Conservation (phyloP, 257 asterid species). For the Lavandula angustifolia region DNA sequence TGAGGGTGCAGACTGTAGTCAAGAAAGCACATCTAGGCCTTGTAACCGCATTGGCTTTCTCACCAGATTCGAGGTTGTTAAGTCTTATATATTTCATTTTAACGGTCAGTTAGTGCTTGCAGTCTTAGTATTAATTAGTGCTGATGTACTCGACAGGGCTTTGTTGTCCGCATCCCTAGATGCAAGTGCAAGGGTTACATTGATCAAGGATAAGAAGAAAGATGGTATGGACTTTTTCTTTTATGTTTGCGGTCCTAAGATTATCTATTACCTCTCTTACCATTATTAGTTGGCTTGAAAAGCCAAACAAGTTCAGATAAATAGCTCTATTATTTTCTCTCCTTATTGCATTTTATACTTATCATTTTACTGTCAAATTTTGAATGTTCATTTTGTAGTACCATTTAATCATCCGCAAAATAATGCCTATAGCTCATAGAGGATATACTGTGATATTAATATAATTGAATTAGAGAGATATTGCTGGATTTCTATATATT, state of each 20-base stretch:
- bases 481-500: not conserved
- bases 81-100: constrained; percentile 1
- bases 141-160: constrained; percentile 51
- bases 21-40: constrained; percentile 93
- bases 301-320: not conserved
- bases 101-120: constrained; percentile 21
- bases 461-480: not conserved
- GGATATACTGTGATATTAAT: not conserved
- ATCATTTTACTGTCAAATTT: not conserved
- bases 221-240: constrained; percentile 45
- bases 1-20: constrained; percentile 55
- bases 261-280: constrained; percentile 18
- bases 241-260: not conserved
- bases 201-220: constrained; percentile 56
- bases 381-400: not conserved
- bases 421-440: not conserved
- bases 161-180: constrained; percentile 82
- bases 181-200: constrained; percentile 80
- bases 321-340: not conserved
- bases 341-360: not conserved
- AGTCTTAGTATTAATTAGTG: constrained; percentile 18
- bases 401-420: not conserved
- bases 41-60: constrained; percentile 75
- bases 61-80: constrained; percentile 78
- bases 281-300: constrained; percentile 1